Base-by-base conservation (phyloP, 305 asterid species). In the Fraxinus paxiana region DNA sequence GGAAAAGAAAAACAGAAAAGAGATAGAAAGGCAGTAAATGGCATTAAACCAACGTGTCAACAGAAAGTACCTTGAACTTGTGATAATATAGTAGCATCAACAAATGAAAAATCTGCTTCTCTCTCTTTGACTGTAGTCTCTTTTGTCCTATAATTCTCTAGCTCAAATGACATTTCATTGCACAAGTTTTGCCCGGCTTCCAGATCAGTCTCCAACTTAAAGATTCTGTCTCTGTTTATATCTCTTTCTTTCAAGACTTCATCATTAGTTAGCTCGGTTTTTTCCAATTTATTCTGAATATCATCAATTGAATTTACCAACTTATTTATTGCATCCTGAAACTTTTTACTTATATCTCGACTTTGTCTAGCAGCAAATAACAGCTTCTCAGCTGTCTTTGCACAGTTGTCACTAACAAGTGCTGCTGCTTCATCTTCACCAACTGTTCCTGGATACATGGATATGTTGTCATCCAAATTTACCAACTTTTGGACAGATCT, bases 241-340 rank as follows among this genome's bases (percentile, higher is more conserved):
- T 91, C 92, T 81, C 91, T 90, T 88, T 92, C 97, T 89, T 87
- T 91, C 85, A 83, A 84, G 82, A 83, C 85, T 82, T 83, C 87
- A 79, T 82, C 88, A 83, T 84, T 82, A 74, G 85, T 86, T 75
- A 73, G 70, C 88, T 88, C 91, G 81, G 84, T 84, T 86, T 90
- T 90, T 80, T 86, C 84, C 88, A 91, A 77, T 86, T 87, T 87
- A 73, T 86, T 89, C 88, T 84, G 91, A 85, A 87, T 56, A 82
- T 87, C 87, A 82, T 89, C 94, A 10, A 85, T 77, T 35, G 85
- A 79, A 67, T 82, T 82, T 74, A 73, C 81, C 87, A 90, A 73
- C 83, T 83, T 83, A 77, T 87, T 86, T 79, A 84, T 81, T 69
- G 84, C 81, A 56, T 81, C 87, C 79, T 85, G 91, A 82, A 89